phyloP scores from a whole-genome alignment of 208 protist species.

The Herpetomonas samuelpessoai region DNA sequence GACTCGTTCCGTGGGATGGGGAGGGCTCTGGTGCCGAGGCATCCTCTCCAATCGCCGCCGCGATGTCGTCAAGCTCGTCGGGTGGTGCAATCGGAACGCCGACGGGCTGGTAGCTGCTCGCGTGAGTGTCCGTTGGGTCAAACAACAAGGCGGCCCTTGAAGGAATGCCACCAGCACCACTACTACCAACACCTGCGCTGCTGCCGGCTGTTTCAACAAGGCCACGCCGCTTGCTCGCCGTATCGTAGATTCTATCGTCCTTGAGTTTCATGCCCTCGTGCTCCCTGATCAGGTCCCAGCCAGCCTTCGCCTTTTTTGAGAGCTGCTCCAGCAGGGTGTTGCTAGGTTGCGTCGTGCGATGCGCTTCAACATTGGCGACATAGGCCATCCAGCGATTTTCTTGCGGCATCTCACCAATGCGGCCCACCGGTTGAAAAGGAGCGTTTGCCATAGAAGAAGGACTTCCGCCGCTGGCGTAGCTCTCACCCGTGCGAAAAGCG shows the following conservation, averaged over 20 bases:
- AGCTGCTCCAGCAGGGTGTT: slow-evolving; percentile 24
- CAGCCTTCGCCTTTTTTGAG: slow-evolving; percentile 18
- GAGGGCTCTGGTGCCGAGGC: too few species aligned
- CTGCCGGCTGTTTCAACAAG: neutral
- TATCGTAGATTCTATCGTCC: slow-evolving; percentile 16
- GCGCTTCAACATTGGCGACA: neutral
- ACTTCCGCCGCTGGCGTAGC: slow-evolving; percentile 6
- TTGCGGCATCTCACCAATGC: slow-evolving; percentile 44
- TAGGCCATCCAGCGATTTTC: slow-evolving; percentile 45
- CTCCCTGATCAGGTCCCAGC: slow-evolving; percentile 13
- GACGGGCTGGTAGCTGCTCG: slow-evolving; percentile 17
- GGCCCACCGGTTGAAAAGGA: neutral
- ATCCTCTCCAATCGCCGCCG: too few species aligned
- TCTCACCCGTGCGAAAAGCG: neutral
- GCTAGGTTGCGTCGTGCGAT: neutral
- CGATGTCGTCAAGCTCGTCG: neutral
- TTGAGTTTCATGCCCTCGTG: slow-evolving; percentile 18
- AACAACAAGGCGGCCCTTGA: slow-evolving; percentile 4
- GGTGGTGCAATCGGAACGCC: neutral
- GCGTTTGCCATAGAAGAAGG: too few species aligned
- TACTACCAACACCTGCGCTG: neutral
- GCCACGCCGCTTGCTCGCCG: neutral
- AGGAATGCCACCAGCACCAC: neutral
- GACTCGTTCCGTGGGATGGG: too few species aligned
- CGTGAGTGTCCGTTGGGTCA: neutral